Evolutionary conservation across 805 yeast genomes (phyloP).

Genomic region (Saccharomycopsis sp.): DNA sequence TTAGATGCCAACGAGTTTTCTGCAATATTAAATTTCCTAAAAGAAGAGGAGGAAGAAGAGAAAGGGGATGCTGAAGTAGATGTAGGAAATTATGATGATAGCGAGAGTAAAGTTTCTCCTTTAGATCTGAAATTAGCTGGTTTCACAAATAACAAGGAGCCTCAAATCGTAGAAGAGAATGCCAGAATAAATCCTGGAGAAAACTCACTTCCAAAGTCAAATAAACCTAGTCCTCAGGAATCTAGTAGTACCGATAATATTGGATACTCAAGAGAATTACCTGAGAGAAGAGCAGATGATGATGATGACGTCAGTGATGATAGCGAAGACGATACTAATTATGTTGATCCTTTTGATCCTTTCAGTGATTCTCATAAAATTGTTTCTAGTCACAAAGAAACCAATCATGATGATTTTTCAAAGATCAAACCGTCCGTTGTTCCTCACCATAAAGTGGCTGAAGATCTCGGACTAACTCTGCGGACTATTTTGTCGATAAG

Average conservation of each 20-base stretch:
- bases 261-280: background rate
- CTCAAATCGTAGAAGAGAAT: background rate
- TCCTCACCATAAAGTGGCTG: background rate
- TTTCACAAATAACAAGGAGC: background rate
- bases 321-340: background rate
- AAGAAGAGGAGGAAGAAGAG: constrained; percentile 6
- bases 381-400: background rate
- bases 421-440: background rate
- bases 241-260: background rate
- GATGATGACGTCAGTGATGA: background rate
- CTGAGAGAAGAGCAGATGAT: background rate
- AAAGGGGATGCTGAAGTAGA: background rate
- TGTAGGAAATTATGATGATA: constrained; percentile 2
- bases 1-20: constrained; percentile 19
- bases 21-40: constrained; percentile 18
- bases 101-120: background rate
- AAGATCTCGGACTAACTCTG: background rate
- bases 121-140: background rate
- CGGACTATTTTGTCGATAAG: background rate
- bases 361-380: background rate
- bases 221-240: background rate
- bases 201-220: background rate
- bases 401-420: background rate
- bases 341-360: background rate
- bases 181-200: background rate